Percentiles rank a stretch among this genome's conserved stretches.
Conservation (phyloP, 495 filamentous ascomycete species). For the Penicillium angulare region DNA sequence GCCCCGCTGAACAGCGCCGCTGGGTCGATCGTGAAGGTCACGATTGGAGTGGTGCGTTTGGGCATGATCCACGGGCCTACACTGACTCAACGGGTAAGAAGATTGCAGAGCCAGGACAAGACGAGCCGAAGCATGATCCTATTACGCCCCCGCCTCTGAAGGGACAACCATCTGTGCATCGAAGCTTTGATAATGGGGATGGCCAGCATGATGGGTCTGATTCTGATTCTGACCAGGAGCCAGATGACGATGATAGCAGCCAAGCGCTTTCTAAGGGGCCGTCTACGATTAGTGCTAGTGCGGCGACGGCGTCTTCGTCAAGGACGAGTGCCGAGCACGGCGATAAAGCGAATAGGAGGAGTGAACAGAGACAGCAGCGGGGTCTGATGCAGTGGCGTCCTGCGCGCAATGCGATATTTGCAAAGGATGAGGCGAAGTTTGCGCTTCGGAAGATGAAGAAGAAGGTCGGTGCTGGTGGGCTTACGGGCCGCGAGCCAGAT, state of each 20-base stretch:
- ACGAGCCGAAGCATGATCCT: slow-evolving; percentile 60
- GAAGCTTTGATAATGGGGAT: neutral
- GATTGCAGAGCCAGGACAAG: slow-evolving; percentile 52
- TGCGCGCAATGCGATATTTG: slow-evolving; percentile 51
- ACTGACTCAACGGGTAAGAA: slow-evolving; percentile 51
- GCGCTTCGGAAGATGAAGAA: slow-evolving; percentile 46
- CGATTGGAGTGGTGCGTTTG: slow-evolving; percentile 90
- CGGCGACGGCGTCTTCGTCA: slow-evolving; percentile 10
- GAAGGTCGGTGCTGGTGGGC: slow-evolving; percentile 42
- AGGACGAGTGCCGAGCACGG: slow-evolving; percentile 15
- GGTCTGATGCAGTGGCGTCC: slow-evolving; percentile 57
- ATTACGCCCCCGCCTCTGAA: slow-evolving; percentile 44
- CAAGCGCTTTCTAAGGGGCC: slow-evolving; percentile 8
- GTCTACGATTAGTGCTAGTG: slow-evolving; percentile 15
- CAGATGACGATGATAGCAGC: neutral
- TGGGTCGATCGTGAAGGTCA: slow-evolving; percentile 80
- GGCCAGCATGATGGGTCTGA: slow-evolving; percentile 10
- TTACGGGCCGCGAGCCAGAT: slow-evolving; percentile 51
- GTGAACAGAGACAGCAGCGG: slow-evolving; percentile 50
- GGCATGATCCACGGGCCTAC: slow-evolving; percentile 57
- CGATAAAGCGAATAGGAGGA: slow-evolving; percentile 42
- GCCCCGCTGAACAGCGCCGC: slow-evolving; percentile 65
- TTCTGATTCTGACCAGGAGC: slow-evolving; percentile 10
- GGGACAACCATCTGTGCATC: slow-evolving; percentile 23
- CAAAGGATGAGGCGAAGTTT: slow-evolving; percentile 51